These are phyloP conservation scores for Pseudocercospora ulei DNA, from an alignment of 2,329 filamentous ascomycete genomes.

Conservation along the genomic window DNA sequence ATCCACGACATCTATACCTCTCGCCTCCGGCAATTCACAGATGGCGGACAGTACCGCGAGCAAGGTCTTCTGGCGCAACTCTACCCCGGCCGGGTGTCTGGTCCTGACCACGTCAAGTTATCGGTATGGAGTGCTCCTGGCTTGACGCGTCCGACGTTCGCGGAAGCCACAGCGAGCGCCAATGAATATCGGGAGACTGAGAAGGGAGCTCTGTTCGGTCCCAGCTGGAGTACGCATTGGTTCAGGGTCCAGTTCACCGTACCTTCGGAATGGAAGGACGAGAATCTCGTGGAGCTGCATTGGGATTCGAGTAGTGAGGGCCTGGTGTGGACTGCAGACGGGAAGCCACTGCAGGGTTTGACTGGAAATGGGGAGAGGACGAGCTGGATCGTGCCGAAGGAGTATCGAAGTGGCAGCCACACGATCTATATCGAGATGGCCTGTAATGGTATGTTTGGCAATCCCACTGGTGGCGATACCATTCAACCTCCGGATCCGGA, in stretches of 20 bases:
- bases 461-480: conserved; percentile 68
- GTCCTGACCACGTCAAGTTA: conserved; percentile 69
- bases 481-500: conserved; percentile 87
- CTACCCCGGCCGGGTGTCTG: conserved; percentile 57
- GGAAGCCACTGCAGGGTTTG: conserved; percentile 81
- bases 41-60: conserved; percentile 52
- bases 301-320: conserved; percentile 95
- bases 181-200: conserved; percentile 65
- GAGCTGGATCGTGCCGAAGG: conserved; percentile 81
- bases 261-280: conserved; percentile 60
- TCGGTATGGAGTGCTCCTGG: conserved; percentile 57
- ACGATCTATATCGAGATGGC: conserved; percentile 96
- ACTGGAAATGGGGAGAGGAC: conserved; percentile 80
- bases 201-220: conserved; percentile 73
- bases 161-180: conserved; percentile 57
- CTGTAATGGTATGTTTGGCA: conserved; percentile 97
- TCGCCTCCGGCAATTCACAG: conserved; percentile 71
- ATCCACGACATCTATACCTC: conserved; percentile 79
- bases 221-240: conserved; percentile 97
- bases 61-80: conserved; percentile 53
- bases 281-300: conserved; percentile 82
- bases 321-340: conserved; percentile 84
- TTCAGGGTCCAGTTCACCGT: conserved; percentile 75
- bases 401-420: conserved; percentile 76
- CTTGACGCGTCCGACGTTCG: conserved; percentile 70